These are phyloP conservation scores for Trichophyton rubrum DNA, from an alignment of 2,329 filamentous ascomycete species.

Conservation along the genomic window DNA sequence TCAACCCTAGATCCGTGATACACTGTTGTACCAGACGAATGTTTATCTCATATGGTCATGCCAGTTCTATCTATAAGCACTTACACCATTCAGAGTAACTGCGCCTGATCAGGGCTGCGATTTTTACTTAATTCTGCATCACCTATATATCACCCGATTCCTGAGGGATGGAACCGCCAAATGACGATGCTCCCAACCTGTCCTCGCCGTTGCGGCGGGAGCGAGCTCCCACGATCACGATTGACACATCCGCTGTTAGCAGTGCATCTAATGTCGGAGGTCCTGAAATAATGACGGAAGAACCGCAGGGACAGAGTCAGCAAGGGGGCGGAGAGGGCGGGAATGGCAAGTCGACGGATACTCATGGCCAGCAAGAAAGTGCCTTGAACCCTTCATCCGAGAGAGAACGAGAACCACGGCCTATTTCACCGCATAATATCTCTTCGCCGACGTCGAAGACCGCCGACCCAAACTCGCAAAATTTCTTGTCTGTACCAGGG, in stretches of 20 bases:
- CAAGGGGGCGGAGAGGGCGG: not conserved
- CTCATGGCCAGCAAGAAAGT: not conserved
- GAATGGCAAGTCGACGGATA: not conserved
- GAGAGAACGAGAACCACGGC: conserved; percentile 39
- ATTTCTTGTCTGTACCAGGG: conserved; percentile 52
- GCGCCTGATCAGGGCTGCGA: conserved; percentile 1
- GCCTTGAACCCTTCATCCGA: not conserved
- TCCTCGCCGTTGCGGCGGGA: conserved; percentile 29
- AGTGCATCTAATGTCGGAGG: conserved; percentile 10
- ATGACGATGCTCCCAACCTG: conserved; percentile 18
- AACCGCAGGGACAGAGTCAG: not conserved
- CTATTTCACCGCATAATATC: conserved; percentile 55
- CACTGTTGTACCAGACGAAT: not conserved
- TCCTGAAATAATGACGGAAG: not conserved
- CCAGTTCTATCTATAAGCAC: not conserved
- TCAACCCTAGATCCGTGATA: not conserved
- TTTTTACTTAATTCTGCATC: not conserved
- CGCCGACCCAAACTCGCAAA: conserved; percentile 39
- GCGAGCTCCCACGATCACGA: conserved; percentile 44
- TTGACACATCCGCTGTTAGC: conserved; percentile 44
- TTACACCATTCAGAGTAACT: not conserved
- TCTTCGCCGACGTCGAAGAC: conserved; percentile 48
- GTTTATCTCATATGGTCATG: not conserved
- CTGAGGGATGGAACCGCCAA: not conserved
- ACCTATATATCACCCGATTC: not conserved